Base-by-base conservation (phyloP, 768 basidiomycete genomes). In the Pisolithus tinctorius region DNA sequence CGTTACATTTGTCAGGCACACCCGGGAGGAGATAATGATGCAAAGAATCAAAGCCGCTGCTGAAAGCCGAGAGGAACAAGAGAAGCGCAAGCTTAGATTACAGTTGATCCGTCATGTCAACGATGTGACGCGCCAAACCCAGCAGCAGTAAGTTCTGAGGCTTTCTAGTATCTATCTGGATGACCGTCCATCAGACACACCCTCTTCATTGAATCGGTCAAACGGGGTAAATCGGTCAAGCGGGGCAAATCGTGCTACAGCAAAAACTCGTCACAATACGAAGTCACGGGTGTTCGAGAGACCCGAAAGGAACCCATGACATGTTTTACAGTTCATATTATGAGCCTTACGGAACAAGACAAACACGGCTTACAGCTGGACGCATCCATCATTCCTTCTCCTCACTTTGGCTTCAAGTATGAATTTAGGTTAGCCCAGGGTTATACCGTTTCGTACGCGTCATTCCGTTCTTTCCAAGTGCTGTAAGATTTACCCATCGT, bases 281-380 rank as follows among this genome's bases (percentile, higher is more conserved):
- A 36, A 48, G 16, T 57, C 8, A 39, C 50, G 31, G 53, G 56
- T 30, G 47, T 47, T 27, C 40, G 56, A 23, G 47, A 57, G 48
- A 41, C 47, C 20, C 37, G 41, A 4, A 50, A 60, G 46, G 58
- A 59, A 5, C 56, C 65, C 11, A 44, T 46, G 50, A 45, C 25
- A 0, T 38, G 55, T 3, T 58, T 59, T 29, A 67, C 67, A 1
- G 52, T 65, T 0, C 59, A 67, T 47, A 1, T 56, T 4, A 64
- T 67, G 63, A 55, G 63, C 37, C 25, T 68, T 31, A 68, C 63
- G 8, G 44, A 54, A 4, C 51, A 68, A 50, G 66, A 67, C 53
- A 53, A 55, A 37, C 64, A 67, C 2, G 54, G 56, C 20, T 23
- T 67, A 10, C 65, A 66, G 37, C 4, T 67, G 2, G 53, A 67